A percentile compares a stretch with the other conserved stretches of the same genome.
Conservation (phyloP, 2,329 filamentous ascomycete species). For the Ophiosphaerella korrae region DNA sequence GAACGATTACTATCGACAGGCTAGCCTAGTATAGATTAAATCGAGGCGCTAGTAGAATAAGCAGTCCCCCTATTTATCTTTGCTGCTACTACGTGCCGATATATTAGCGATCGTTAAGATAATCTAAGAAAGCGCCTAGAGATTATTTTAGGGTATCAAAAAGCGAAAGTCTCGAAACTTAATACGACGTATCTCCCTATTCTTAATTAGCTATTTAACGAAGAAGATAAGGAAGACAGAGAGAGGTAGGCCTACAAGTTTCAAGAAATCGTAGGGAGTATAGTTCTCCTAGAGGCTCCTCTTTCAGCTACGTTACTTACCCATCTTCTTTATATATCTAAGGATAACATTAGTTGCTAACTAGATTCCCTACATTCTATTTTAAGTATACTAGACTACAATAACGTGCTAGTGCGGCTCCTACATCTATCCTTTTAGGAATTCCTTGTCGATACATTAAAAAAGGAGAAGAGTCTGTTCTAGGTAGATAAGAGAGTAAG, state of each 20-base stretch:
- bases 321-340: conserved; percentile 7
- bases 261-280: conserved; percentile 12
- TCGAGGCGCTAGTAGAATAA: conserved; percentile 24
- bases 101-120: conserved; percentile 1
- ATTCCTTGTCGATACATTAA: conserved; percentile 12
- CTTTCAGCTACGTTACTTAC: conserved; percentile 13
- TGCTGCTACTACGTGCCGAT: conserved; percentile 22
- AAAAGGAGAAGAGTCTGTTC: conserved; percentile 26
- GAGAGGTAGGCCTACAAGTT: conserved; percentile 1
- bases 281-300: conserved; percentile 12
- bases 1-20: too few relatives aligned
- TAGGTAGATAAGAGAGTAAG: conserved; percentile 31
- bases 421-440: conserved; percentile 22
- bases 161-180: too few relatives aligned
- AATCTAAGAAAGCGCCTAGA: conserved; percentile 6
- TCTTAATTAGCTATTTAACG: neutral
- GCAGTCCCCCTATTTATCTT: conserved; percentile 39
- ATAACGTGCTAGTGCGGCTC: conserved; percentile 10
- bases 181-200: too few relatives aligned
- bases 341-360: conserved; percentile 6
- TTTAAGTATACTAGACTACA: conserved; percentile 10
- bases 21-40: conserved; percentile 6
- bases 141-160: too few relatives aligned
- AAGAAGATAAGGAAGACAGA: conserved; percentile 4
- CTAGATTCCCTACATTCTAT: conserved; percentile 20